These are phyloP conservation scores for Skeletonema grethae DNA, from an alignment of 108 stramenopile genomes.

Conservation along the genomic window DNA sequence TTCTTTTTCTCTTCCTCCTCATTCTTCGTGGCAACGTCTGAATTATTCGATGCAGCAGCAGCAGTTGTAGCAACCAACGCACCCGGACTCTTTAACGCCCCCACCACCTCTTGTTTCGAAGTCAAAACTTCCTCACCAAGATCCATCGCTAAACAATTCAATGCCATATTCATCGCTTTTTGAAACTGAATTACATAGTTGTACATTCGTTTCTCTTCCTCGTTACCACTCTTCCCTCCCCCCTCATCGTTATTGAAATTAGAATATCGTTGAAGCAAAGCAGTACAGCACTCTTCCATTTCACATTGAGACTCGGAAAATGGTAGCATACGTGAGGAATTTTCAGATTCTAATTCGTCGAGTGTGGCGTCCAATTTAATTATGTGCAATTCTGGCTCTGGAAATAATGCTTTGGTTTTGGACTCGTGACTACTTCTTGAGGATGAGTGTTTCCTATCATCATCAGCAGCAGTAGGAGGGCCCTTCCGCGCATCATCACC, in stretches of 20 bases:
- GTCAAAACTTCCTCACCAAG: background rate
- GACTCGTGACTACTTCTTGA: too few relatives aligned
- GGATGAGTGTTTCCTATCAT: too few relatives aligned
- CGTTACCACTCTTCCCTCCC: background rate
- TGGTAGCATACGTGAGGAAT: background rate
- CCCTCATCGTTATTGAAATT: background rate
- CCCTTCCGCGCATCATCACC: background rate
- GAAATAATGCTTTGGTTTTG: background rate
- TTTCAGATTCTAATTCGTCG: background rate
- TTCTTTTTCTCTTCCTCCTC: background rate
- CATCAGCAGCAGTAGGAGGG: background rate
- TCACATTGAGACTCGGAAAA: background rate
- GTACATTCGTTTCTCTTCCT: background rate
- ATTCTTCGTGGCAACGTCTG: background rate
- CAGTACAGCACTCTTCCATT: background rate
- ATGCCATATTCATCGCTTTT: slow-evolving; percentile 27
- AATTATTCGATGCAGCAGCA: background rate
- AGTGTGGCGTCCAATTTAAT: background rate
- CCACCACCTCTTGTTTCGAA: background rate
- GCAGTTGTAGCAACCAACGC: background rate
- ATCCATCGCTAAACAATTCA: slow-evolving; percentile 24
- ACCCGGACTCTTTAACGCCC: background rate
- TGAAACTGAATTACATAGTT: slow-evolving; percentile 8
- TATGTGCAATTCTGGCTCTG: background rate
- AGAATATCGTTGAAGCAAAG: background rate